Base-by-base conservation (phyloP, 345 rosid species). In the Acer campestre region DNA sequence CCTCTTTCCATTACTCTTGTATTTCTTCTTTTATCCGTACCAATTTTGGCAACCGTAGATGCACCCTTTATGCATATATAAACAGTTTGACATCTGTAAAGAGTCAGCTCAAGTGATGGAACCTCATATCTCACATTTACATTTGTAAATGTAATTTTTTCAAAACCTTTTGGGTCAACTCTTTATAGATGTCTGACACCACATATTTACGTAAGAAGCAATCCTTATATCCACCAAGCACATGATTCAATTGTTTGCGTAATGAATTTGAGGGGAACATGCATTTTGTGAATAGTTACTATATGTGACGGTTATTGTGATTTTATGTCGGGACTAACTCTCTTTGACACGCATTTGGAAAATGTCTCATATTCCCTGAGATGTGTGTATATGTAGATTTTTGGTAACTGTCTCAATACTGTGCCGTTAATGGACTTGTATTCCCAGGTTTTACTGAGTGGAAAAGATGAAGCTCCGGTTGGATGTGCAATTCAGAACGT, bases 401-500 rank as follows among this genome's bases (percentile, higher is more conserved):
- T 53, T 5, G 7, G 58, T 14, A 53, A 16, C n/a, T 16, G 58
- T 1, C 58, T 14, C n/a, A 53, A 53, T 16, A 14, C 7, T 16
- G n/a, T 53, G 58, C 63, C 63, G 5, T 59, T 11, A 59, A 59
- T 59, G 22, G 3, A 59, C 63, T 8, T 20, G 10, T 5, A 20
- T 59, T 14, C 65, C 68, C 87, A 92, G 98, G 98, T 96, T 80
- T 74, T 93, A 70, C 69, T 82, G 75, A 86, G 88, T 42, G 93
- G 86, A 75, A 81, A 66, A 79, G 94, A 96, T 83, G 87, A 46
- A 65, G 94, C 94, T 71, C 98, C 98, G 18, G 79, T 81, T 59
- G 91, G 88, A 73, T 92, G 97, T 84, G 89, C 90, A 1, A 89
- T 96, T 49, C 94, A 91, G 89, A 91, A 88, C 6, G 97, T 96